phyloP scores from a whole-genome alignment of 768 basidiomycete genomes.

The Scleroderma bovista region DNA sequence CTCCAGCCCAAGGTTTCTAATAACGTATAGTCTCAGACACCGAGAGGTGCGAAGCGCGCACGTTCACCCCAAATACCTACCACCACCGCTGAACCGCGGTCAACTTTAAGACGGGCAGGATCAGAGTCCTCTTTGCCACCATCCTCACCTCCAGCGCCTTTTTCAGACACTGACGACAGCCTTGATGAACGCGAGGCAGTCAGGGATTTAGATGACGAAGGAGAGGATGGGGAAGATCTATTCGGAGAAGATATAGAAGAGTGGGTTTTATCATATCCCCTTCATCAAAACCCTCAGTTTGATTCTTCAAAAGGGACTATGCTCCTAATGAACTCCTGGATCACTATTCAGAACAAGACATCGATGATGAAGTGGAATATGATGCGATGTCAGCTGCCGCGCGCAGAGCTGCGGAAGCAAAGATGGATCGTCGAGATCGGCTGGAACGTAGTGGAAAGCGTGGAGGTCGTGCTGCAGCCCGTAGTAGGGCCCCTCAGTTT shows the following conservation, averaged over 20 bases:
- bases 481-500: conserved; percentile 83
- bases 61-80: conserved; percentile 48
- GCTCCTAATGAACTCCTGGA: conserved; percentile 78
- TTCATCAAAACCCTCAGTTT: conserved; percentile 7
- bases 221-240: conserved; percentile 88
- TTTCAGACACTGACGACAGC: conserved; percentile 84
- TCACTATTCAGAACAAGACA: conserved; percentile 77
- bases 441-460: conserved; percentile 58
- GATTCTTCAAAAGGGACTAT: conserved; percentile 63
- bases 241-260: conserved; percentile 75
- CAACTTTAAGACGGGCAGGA: conserved; percentile 45
- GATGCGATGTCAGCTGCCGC: conserved; percentile 62
- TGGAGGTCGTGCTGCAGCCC: conserved; percentile 68
- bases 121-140: conserved; percentile 79
- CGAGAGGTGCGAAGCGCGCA: conserved; percentile 58
- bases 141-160: conserved; percentile 76
- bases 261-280: conserved; percentile 39
- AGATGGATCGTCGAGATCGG: conserved; percentile 87
- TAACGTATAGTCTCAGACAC: conserved; percentile 32
- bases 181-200: conserved; percentile 66
- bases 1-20: background rate
- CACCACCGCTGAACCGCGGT: conserved; percentile 40
- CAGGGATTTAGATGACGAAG: conserved; percentile 57
- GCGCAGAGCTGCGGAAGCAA: conserved; percentile 77
- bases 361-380: conserved; percentile 76